Percentiles rank a stretch among this genome's conserved stretches.
phyloP scores from a whole-genome alignment of 1,139 yeast genomes.

The Yamadazyma blattariae region DNA sequence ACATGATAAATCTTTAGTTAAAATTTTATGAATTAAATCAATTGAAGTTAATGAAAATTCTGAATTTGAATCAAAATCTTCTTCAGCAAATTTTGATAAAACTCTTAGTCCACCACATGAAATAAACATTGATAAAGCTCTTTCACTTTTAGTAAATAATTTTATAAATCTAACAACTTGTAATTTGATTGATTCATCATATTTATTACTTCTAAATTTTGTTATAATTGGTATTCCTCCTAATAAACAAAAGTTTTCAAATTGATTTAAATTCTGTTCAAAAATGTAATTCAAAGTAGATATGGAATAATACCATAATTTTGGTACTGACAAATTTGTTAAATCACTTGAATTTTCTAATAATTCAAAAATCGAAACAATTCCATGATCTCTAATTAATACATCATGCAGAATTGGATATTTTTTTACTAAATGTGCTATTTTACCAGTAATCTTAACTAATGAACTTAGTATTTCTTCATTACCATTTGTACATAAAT shows the following conservation, averaged over 20 bases:
- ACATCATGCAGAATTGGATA: conserved; percentile 42
- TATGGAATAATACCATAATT: conserved; percentile 40
- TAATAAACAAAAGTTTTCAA: conserved; percentile 51
- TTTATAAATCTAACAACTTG: conserved; percentile 46
- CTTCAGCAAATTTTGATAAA: conserved; percentile 52
- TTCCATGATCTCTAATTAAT: conserved; percentile 49
- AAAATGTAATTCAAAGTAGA: conserved; percentile 41
- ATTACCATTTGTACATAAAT: conserved; percentile 26
- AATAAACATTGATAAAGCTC: conserved; percentile 48
- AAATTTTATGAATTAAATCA: conserved; percentile 42
- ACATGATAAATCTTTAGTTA: conserved; percentile 41
- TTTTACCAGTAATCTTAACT: conserved; percentile 38
- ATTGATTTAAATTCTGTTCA: conserved; percentile 29
- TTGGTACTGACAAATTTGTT: conserved; percentile 21
- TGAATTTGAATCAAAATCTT: conserved; percentile 46
- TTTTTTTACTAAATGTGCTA: conserved; percentile 40
- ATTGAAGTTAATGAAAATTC: conserved; percentile 48
- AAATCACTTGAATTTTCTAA: conserved; percentile 38
- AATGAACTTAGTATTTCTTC: conserved; percentile 32
- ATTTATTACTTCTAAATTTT: conserved; percentile 37
- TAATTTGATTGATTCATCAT: conserved; percentile 33
- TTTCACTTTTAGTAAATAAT: conserved; percentile 34
- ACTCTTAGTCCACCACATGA: conserved; percentile 56
- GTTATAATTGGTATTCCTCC: conserved; percentile 58
- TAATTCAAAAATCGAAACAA: conserved; percentile 46